Percentiles rank a stretch among this genome's conserved stretches.
Conservation (phyloP, 768 basidiomycete genomes). For the Thelephora ganbajun region DNA sequence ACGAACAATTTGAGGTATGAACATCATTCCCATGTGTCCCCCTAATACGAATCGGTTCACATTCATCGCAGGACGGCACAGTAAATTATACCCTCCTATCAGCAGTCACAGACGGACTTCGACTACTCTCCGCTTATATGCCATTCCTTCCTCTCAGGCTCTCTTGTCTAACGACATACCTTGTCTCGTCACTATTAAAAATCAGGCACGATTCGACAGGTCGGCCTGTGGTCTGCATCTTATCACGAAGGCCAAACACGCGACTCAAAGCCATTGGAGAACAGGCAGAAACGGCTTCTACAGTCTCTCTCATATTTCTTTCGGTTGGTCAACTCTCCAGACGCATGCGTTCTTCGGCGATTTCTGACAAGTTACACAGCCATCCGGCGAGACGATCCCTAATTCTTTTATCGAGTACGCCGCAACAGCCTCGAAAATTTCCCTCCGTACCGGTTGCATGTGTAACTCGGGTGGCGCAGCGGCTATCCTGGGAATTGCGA, state of each 20-base stretch:
- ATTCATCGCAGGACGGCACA: conserved; percentile 58
- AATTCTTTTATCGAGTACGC: conserved; percentile 64
- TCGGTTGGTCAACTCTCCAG: conserved; percentile 28
- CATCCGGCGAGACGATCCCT: conserved; percentile 50
- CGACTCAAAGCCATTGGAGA: conserved; percentile 46
- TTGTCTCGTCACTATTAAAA: conserved; percentile 37
- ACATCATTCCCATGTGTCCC: neutral
- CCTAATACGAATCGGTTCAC: neutral
- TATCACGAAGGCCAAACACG: conserved; percentile 45
- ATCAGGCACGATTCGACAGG: conserved; percentile 50
- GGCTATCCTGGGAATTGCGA: conserved; percentile 49
- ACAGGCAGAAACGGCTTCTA: conserved; percentile 50
- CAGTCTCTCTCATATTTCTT: conserved; percentile 48
- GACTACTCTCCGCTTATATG: conserved; percentile 64
- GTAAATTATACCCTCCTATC: conserved; percentile 70
- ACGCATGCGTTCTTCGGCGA: neutral
- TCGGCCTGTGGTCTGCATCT: conserved; percentile 48
- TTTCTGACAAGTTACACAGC: conserved; percentile 23
- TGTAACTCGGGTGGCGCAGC: conserved; percentile 80
- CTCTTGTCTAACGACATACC: conserved; percentile 50
- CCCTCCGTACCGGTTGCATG: conserved; percentile 75
- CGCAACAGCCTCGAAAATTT: conserved; percentile 50
- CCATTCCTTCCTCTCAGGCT: conserved; percentile 69
- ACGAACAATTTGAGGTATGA: conserved; percentile 70
- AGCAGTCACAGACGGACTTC: conserved; percentile 67